Base-by-base conservation (phyloP, 495 filamentous ascomycete genomes). In the Annulohypoxylon bovei region DNA sequence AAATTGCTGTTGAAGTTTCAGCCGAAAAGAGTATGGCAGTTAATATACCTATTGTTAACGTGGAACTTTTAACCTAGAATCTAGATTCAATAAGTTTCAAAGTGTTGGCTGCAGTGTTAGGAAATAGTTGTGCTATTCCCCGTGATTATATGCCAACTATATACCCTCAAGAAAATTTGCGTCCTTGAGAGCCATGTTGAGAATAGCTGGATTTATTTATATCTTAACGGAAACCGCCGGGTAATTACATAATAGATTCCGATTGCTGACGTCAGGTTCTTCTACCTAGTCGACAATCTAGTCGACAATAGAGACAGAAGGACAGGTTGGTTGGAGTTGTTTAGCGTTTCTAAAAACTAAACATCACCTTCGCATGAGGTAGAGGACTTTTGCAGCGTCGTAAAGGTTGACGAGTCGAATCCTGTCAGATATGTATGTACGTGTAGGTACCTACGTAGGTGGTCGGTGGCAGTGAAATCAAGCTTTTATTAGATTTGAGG, bases 391-490 rank as follows among this genome's bases (percentile, higher is more conserved):
- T 33, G 39, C 49, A 32, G n/a, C 49, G n/a, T 53, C 49, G 28
- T 53, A 32, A 33, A 28, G 14, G 49, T 33, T 20, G 4, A 53
- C 14, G 14, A 11, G 16, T 33, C n/a, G n/a, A 23, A 33, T 53
- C 49, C 53, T 56, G 18, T 39, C 32, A 39, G 49, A 53, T 33
- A 8, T 14, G 33, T 5, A n/a, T n/a, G n/a, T n/a, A n/a, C n/a
- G n/a, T n/a, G n/a, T n/a, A n/a, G n/a, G 25, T 30, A 27, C 12
- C 32, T 53, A n/a, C 6, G 28, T 53, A 33, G 33, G 35, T 1
- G 32, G 14, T 37, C 33, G n/a, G 25, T 39, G 53, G 53, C 30
- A 39, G 53, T 56, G 33, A 25, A 56, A 56, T 56, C 53, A 56
- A 56, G 53, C 53, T 56, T 37, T 56, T 56, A 39, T 25, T 39